Evolutionary conservation across 345 rosid genomes (phyloP).

Genomic region (Mangifera indica): DNA sequence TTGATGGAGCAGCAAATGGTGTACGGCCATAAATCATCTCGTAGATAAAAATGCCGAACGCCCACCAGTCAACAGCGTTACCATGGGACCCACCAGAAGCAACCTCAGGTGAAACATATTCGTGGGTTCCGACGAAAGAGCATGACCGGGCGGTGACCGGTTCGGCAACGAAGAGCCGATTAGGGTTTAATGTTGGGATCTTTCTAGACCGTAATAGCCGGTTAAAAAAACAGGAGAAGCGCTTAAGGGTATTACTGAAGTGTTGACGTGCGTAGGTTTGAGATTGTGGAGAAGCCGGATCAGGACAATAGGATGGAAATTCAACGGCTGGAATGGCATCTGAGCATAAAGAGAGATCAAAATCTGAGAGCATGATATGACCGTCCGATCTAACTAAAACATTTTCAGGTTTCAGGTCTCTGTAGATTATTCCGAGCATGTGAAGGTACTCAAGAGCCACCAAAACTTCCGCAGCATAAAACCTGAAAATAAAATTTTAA

Average conservation of each 20-base stretch:
- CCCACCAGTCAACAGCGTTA: conserved; percentile 97
- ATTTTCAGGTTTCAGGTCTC: conserved; percentile 94
- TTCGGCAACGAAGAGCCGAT: conserved; percentile 82
- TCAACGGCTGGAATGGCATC: conserved; percentile 82
- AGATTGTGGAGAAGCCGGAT: conserved; percentile 27
- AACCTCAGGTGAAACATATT: conserved; percentile 91
- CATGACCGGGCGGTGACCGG: conserved; percentile 82
- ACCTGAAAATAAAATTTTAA: conserved; percentile 38
- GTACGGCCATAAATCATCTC: conserved; percentile 84
- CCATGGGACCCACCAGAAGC: conserved; percentile 93
- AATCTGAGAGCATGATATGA: conserved; percentile 98
- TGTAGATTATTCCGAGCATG: conserved; percentile 91
- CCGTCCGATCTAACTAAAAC: conserved; percentile 89
- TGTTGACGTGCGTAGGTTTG: conserved; percentile 27
- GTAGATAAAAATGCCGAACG: conserved; percentile 76
- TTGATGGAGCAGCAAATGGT: conserved; percentile 74
- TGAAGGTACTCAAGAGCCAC: conserved; percentile 94
- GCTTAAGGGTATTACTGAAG: conserved; percentile 15
- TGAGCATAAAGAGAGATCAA: conserved; percentile 82
- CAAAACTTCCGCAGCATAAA: conserved; percentile 87
- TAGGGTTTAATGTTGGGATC: conserved; percentile 46
- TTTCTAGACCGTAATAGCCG: conserved; percentile 63
- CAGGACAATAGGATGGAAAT: conserved; percentile 55
- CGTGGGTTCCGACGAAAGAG: conserved; percentile 96
- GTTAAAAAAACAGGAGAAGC: conserved; percentile 48